A percentile compares a stretch with the other conserved stretches of the same genome.
These are phyloP conservation scores for Coelastrella sp. DNA, from an alignment of 139 green algal genomes.

Conservation along the genomic window DNA sequence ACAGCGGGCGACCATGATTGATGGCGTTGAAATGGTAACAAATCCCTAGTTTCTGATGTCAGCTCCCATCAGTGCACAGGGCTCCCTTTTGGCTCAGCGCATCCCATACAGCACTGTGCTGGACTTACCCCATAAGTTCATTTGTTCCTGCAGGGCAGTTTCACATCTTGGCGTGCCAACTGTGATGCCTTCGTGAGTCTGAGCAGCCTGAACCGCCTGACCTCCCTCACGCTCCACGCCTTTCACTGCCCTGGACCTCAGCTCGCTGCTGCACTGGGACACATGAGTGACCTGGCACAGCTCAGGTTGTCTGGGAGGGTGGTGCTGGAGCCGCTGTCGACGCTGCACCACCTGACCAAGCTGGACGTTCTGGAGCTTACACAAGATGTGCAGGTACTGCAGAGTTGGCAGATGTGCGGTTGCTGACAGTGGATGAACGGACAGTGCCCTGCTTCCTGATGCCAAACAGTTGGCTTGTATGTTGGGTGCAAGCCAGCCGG, in stretches of 20 bases:
- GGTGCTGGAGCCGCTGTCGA: constrained; percentile 10
- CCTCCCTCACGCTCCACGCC: constrained; percentile 9
- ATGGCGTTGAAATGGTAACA: too few relatives aligned
- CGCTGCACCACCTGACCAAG: background rate
- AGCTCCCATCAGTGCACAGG: too few relatives aligned
- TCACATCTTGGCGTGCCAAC: constrained; percentile 36
- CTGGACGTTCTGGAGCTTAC: constrained; percentile 37
- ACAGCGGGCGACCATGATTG: too few relatives aligned
- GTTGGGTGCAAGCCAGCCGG: too few relatives aligned
- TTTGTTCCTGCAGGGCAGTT: constrained; percentile 9
- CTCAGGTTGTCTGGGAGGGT: constrained; percentile 29
- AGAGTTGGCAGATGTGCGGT: too few relatives aligned
- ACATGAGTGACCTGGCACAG: background rate
- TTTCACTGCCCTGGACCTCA: constrained; percentile 40
- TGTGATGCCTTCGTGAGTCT: constrained; percentile 11
- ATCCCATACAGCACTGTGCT: too few relatives aligned
- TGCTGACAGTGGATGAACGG: too few relatives aligned
- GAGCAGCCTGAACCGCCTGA: background rate
- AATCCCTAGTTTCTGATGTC: too few relatives aligned
- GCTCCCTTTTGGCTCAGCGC: too few relatives aligned
- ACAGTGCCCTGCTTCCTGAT: too few relatives aligned
- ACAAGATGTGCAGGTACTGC: constrained; percentile 36
- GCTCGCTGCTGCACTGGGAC: background rate
- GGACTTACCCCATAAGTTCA: too few relatives aligned
- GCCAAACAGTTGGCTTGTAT: too few relatives aligned